Conservation (phyloP, 495 filamentous ascomycete genomes). For the Hypomontagnella monticulosa region DNA sequence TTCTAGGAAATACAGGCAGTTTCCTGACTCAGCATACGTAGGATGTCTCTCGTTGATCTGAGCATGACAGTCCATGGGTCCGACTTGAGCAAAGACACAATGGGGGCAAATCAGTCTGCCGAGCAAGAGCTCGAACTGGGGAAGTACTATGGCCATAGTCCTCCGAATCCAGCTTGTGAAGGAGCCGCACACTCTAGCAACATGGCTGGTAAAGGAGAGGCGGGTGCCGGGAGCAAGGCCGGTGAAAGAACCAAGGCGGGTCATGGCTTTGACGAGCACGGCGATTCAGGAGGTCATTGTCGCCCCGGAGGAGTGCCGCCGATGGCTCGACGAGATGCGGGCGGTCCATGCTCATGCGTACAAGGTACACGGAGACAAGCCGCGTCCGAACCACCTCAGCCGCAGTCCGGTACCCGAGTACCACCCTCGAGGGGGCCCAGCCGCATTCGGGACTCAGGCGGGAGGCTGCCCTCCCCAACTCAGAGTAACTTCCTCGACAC, state of each 20-base stretch:
- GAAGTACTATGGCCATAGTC: not conserved
- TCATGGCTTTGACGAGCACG: not conserved
- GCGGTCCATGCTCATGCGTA: not conserved
- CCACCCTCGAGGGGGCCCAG: no score
- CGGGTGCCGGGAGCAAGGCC: not conserved
- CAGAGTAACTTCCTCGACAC: no score
- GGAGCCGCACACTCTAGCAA: not conserved
- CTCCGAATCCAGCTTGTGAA: not conserved
- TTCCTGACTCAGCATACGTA: not conserved
- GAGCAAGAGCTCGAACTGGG: not conserved
- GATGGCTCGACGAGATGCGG: not conserved
- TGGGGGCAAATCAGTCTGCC: constrained; percentile 7
- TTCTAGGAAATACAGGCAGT: not conserved
- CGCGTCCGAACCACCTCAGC: not conserved
- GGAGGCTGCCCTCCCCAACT: no score
- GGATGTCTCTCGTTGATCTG: not conserved
- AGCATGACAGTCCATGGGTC: not conserved
- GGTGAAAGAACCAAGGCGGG: not conserved
- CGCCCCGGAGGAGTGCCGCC: not conserved
- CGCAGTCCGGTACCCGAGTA: no score
- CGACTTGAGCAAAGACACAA: not conserved
- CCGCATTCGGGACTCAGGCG: no score
- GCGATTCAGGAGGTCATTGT: not conserved
- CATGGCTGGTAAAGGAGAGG: not conserved
- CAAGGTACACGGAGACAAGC: not conserved